Evolutionary conservation across 2,329 filamentous ascomycete species (phyloP), one percentile per base, ranked within the genome.

Genomic region (Botrytis tulipae): DNA sequence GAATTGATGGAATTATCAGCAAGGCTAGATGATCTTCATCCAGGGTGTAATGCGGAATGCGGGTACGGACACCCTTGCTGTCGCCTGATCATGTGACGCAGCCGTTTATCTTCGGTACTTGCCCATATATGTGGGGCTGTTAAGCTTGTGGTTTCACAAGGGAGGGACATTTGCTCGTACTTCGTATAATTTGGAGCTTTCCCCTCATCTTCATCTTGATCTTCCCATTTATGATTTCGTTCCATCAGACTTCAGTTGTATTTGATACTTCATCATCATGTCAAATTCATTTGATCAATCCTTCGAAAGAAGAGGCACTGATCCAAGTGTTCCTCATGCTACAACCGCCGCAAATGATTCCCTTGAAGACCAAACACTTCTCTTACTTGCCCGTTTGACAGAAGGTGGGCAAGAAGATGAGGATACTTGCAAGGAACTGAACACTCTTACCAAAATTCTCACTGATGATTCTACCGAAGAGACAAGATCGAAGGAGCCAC

Each of bases 391-490:
- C 37, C 92, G 93, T 79, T 85, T 98, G 78, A 97, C 98, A 91
- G 93, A 97, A 81, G 94, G 93, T 62, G 94, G 94, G 71, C 90
- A 95, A 78, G 93, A 97, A 78, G 93, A 93, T 80, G 89, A 90
- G 73, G 90, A 93, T 77, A 92, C 89, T 20, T 90, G 88, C 78
- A 83, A 83, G 74, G 86, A 89, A 74, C 83, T 91, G 63, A 87
- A 88, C 76, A 82, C 83, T 72, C 85, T 91, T 71, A 90, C 89
- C 62, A 88, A 86, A 81, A 83, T 91, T 57, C 84, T 91, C 73
- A 86, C 84, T 78, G 89, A 91, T 75, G 82, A 84, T 70, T 76
- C 78, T 35, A 73, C 74, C 12, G 76, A 76, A 7, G 74, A 75
- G 35, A 78, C 73, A 37, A 78, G 73, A 35, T 75, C 74, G 4